A percentile compares a stretch with the other conserved stretches of the same genome.
These are phyloP conservation scores for Gentiana straminea DNA, from an alignment of 257 asterid species.

Conservation along the genomic window DNA sequence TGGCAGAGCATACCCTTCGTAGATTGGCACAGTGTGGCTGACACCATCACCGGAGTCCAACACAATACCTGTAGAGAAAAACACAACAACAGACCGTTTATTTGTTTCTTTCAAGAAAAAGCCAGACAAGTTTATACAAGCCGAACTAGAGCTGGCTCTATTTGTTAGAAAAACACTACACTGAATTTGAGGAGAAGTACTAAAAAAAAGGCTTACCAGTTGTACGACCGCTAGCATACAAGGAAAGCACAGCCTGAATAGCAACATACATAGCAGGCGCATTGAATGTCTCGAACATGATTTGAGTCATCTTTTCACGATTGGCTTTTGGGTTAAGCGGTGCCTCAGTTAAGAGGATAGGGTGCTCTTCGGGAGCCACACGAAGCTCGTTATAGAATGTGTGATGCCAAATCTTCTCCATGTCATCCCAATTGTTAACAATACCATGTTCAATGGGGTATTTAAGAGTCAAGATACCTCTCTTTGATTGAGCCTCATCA, in stretches of 20 bases:
- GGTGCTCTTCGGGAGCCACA: constrained; percentile 95
- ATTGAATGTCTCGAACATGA: constrained; percentile 91
- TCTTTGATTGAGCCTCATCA: constrained; percentile 84
- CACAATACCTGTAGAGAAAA: constrained; percentile 24
- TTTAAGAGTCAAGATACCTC: constrained; percentile 78
- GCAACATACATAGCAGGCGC: constrained; percentile 96
- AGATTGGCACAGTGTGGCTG: constrained; percentile 37
- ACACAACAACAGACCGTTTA: too few relatives aligned
- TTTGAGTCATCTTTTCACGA: constrained; percentile 92
- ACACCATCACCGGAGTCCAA: constrained; percentile 44
- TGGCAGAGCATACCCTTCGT: constrained; percentile 37
- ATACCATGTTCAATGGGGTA: constrained; percentile 94
- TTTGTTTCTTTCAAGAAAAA: too few relatives aligned
- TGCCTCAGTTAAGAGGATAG: constrained; percentile 79
- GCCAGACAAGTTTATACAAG: too few relatives aligned
- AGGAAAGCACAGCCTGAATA: constrained; percentile 88
- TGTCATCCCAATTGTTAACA: constrained; percentile 92
- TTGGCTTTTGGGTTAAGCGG: constrained; percentile 95
- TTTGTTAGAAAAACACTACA: too few relatives aligned
- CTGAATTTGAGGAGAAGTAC: constrained; percentile 3
- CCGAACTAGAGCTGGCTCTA: too few relatives aligned
- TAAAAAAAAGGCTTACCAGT: constrained; percentile 41
- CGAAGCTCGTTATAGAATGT: constrained; percentile 90
- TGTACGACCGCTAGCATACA: constrained; percentile 94
- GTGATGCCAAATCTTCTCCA: constrained; percentile 98